Evolutionary conservation across 2,329 filamentous ascomycete species (phyloP), one percentile per base, ranked within the genome.

Genomic region (Epichloe elymi): DNA sequence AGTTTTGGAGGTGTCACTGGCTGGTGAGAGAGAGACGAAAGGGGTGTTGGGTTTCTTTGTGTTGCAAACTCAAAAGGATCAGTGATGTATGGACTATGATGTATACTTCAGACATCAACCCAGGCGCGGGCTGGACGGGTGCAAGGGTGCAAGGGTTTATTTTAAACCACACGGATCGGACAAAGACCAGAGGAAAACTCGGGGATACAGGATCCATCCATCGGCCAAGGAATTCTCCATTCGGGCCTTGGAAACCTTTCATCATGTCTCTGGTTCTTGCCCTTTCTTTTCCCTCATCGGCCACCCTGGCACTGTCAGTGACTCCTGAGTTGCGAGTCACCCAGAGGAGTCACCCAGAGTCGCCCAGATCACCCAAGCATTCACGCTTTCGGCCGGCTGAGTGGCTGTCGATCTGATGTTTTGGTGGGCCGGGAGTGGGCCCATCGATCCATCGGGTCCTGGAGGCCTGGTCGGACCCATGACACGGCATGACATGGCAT

Each of bases 371-470:
- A 26, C 26, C 26, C 26, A 26, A 30, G 46, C 46, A 40, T 39
- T 35, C 47, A 51, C 46, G 38, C 15, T 35, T 39, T 51, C 49
- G 43, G 37, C 36, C 15, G 42, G 49, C 42, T 35, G 44, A 50
- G 41, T 50, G 42, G 49, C 42, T 46, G 41, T 35, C 43, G 49
- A 51, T 51, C 49, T 37, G 43, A 46, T 47, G 26, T 44, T n/a
- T 44, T 12, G 11, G 49, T 51, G 43, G 49, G 23, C 15, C 35
- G 40, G 4, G 15, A 36, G 48, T 37, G 26, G 42, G 23, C 14
- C 33, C 11, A 20, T 26, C 33, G 20, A 37, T 35, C 43, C 48
- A 46, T 46, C 41, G 35, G 36, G 17, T 51, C 10, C 43, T 51
- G 23, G 35, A 40, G 26, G 19, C 33, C 14, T n/a, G 45, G 35